Evolutionary conservation across 2,329 filamentous ascomycete species (phyloP).

Genomic region (Byssochlamys sp.): DNA sequence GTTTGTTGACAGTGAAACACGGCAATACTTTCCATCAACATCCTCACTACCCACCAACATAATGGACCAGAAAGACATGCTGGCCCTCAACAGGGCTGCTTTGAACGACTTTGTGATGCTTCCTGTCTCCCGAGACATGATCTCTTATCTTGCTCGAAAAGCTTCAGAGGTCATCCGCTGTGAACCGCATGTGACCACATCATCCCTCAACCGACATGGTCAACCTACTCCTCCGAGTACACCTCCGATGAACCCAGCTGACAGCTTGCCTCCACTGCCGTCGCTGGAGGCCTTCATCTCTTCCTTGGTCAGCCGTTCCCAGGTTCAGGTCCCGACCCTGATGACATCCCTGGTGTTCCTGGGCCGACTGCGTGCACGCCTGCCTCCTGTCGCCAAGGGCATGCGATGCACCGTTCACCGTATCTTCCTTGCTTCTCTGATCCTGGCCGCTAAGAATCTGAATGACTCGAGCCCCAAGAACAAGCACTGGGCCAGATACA

Average conservation of each 20-base stretch:
- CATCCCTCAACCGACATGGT: constrained; percentile 34
- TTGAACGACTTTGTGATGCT: constrained; percentile 39
- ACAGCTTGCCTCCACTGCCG: constrained; percentile 49
- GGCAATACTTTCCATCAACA: background rate
- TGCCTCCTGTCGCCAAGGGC: constrained; percentile 90
- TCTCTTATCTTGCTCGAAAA: constrained; percentile 38
- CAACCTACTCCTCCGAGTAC: constrained; percentile 53
- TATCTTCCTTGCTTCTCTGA: constrained; percentile 69
- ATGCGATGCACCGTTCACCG: constrained; percentile 93
- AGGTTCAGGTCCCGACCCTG: constrained; percentile 91
- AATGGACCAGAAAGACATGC: constrained; percentile 13
- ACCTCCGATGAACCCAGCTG: constrained; percentile 41
- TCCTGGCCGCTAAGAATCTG: constrained; percentile 82
- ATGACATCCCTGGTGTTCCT: constrained; percentile 97
- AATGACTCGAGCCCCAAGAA: constrained; percentile 99
- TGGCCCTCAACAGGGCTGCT: constrained; percentile 30
- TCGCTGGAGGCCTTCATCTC: constrained; percentile 84
- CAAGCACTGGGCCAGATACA: constrained; percentile 98
- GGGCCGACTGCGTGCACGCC: constrained; percentile 66
- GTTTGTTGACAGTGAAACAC: background rate
- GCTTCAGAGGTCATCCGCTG: constrained; percentile 41
- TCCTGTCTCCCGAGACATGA: constrained; percentile 41
- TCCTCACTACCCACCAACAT: constrained; percentile 2
- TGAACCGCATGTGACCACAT: constrained; percentile 41
- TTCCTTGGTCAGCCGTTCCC: constrained; percentile 80